Evolutionary conservation across 2,329 filamentous ascomycete genomes (phyloP), one percentile per base, ranked within the genome.

Genomic region (Colletotrichum zoysiae): DNA sequence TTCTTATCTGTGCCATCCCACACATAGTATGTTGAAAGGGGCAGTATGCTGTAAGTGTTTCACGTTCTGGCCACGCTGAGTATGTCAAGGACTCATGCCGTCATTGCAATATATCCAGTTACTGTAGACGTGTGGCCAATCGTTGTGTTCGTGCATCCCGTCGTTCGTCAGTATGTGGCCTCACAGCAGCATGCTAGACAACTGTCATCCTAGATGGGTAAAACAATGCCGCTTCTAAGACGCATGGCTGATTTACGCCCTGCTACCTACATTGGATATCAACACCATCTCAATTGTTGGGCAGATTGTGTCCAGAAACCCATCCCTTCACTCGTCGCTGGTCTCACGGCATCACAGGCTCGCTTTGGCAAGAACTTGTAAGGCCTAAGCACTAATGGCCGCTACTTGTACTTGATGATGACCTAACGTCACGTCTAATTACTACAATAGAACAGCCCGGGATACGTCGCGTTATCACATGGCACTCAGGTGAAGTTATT

Each of bases 401-500:
- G 3, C 14, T 8, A 57, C 5, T 46, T n/a, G 18, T 9, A 9
- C n/a, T 26, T 18, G n/a, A 14, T 9, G 8, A 16, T 5, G 33
- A 1, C 4, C 7, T 5, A 44, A 9, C 5, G 11, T n/a, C 12
- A 40, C n/a, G 60, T 5, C 18, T 18, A n/a, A 12, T 20, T 26
- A 58, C 2, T n/a, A 56, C 14, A 42, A 20, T 18, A 12, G 14
- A 40, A 8, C 14, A 20, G 33, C 1, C 38, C 20, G 3, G 11
- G n/a, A 26, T 16, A 40, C 40, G 12, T 35, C 26, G 8, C 30
- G 2, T 26, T 26, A 12, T 44, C 61, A 64, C 48, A 33, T n/a
- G 26, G 50, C 40, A 65, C 59, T 63, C 30, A 26, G 33, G 44
- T 64, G 62, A 73, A 70, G 66, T 59, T 71, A 74, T 74, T 74